Evolutionary conservation across 1,139 yeast genomes (phyloP), one percentile per base, ranked within the genome.

Genomic region (Yarrowia galli): DNA sequence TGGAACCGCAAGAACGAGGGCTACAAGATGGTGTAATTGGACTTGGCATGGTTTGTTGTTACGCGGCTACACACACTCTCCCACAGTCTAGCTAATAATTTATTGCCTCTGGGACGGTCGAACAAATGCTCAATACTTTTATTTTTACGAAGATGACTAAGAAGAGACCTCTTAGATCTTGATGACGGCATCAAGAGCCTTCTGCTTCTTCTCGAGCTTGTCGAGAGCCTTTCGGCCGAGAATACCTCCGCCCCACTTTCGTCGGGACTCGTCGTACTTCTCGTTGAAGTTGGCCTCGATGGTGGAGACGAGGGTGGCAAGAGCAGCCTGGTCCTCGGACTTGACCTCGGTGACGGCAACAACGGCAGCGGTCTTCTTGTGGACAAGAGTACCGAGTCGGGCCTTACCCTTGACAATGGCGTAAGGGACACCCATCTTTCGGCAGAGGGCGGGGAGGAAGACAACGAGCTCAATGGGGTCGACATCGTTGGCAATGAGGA

Each of bases 181-280:
- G 73, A 79, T 73, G 70, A 84, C 80, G 73, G 84, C 78, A 70
- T 79, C 84, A 69, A 81, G 75, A 74, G 81, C 83, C 80, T 81
- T 82, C 74, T 80, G 82, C 79, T 82, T 84, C 85, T 86, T 86
- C 75, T 80, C 87, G 71, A 79, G 81, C 85, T 89, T 90, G 77
- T 87, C 95, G 78, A 85, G 86, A 77, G 98, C 91, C 87, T 93
- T 93, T 77, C 91, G 85, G 82, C 98, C 98, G 87, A 95, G 85
- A 82, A 91, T 80, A 87, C 98, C 98, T 86, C 99, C 98, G 88
- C 98, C 98, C 98, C 98, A 93, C 89, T 92, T 97, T 85, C 91
- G 92, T 87, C 96, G 93, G 81, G 86, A 80, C 76, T 93, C 98
- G 79, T 93, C 98, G 89, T 89, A 91, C 84, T 92, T 91, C 79